These are phyloP conservation scores for Dactylellina drechsleri DNA, from an alignment of 2,329 filamentous ascomycete genomes.

Conservation along the genomic window DNA sequence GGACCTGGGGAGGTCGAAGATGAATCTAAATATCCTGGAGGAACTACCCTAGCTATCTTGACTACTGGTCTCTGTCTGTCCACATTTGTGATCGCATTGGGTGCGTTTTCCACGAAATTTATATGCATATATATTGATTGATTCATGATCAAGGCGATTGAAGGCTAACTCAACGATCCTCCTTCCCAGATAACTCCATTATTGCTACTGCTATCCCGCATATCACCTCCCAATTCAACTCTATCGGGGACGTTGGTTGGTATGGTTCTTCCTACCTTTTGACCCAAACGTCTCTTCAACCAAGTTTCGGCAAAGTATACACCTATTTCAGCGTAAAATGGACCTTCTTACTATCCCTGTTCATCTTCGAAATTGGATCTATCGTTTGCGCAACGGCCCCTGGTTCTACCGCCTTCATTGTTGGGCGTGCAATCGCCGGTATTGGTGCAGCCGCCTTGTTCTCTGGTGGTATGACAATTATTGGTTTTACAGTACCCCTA, in stretches of 20 bases:
- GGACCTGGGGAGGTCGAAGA: slow-evolving; percentile 32
- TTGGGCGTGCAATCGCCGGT: slow-evolving; percentile 67
- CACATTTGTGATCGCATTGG: slow-evolving; percentile 49
- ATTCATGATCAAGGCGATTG: not conserved
- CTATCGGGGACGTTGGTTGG: slow-evolving; percentile 62
- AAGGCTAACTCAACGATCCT: slow-evolving; percentile 1
- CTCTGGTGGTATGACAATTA: slow-evolving; percentile 66
- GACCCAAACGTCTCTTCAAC: slow-evolving; percentile 62
- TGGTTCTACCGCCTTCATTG: slow-evolving; percentile 65
- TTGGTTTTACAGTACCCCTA: slow-evolving; percentile 59
- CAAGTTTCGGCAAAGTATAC: slow-evolving; percentile 63
- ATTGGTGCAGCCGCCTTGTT: slow-evolving; percentile 64
- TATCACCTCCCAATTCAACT: slow-evolving; percentile 59
- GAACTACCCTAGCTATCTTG: slow-evolving; percentile 32
- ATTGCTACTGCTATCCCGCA: slow-evolving; percentile 54
- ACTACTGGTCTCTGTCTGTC: slow-evolving; percentile 47
- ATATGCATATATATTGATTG: not conserved
- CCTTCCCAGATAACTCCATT: slow-evolving; percentile 50
- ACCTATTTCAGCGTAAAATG: slow-evolving; percentile 62
- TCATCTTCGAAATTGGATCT: slow-evolving; percentile 63
- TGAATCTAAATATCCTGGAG: slow-evolving; percentile 52
- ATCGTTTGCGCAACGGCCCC: slow-evolving; percentile 68
- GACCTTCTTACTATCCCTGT: slow-evolving; percentile 48
- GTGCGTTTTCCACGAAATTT: slow-evolving; percentile 9
- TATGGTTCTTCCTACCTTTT: slow-evolving; percentile 63